Conservation (phyloP, 306 rosid genomes). For the Acacia crassicarpa region DNA sequence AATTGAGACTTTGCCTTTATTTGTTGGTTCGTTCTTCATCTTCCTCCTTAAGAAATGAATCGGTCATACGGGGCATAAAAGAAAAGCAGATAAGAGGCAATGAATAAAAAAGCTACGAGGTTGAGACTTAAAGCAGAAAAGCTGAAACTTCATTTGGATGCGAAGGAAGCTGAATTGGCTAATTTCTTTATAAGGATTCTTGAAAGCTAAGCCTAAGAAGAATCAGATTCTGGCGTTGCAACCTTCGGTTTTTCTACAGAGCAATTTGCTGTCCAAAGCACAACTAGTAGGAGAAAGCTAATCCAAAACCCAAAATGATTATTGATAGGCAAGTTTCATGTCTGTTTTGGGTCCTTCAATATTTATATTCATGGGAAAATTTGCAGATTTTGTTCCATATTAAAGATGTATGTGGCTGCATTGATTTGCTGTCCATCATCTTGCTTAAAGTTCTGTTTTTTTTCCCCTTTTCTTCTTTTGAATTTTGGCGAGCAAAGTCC, state of each 20-base stretch:
- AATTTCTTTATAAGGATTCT: neutral
- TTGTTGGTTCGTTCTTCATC: neutral
- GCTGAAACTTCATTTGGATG: neutral
- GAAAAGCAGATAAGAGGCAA: neutral
- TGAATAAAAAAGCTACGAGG: neutral
- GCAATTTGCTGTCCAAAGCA: neutral
- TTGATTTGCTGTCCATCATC: neutral
- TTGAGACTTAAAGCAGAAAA: neutral
- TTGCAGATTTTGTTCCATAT: neutral
- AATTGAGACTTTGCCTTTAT: neutral
- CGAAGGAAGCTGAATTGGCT: neutral
- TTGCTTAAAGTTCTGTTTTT: neutral
- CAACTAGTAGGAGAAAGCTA: neutral
- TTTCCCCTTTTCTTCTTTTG: neutral
- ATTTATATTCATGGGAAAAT: neutral
- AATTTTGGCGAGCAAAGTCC: neutral
- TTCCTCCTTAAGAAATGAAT: neutral
- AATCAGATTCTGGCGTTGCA: neutral
- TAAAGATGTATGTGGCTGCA: neutral
- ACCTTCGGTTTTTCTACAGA: neutral
- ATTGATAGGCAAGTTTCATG: neutral
- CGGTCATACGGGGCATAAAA: neutral
- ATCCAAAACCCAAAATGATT: neutral
- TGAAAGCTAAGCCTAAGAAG: neutral
- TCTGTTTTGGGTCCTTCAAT: neutral